Percentiles rank a stretch among this genome's conserved stretches.
These are phyloP conservation scores for Anethum foeniculum DNA, from an alignment of 140 eudicot species.

Conservation along the genomic window DNA sequence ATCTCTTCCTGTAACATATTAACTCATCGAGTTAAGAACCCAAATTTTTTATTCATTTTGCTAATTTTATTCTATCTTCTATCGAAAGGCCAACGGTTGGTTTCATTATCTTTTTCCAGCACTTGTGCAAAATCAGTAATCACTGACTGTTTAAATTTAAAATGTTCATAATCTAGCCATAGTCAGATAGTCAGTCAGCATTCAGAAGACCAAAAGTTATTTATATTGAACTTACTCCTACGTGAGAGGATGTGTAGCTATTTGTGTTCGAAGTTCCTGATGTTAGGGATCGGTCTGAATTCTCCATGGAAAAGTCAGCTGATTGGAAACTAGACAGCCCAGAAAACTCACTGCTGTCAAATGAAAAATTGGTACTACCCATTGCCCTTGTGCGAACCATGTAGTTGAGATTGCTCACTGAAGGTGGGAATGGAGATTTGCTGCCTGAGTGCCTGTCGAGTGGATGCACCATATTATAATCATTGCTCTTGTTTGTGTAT, in stretches of 20 bases:
- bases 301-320: conserved; percentile 24
- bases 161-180: not conserved
- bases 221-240: conserved; percentile 23
- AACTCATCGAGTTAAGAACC: not conserved
- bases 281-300: conserved; percentile 19
- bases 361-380: not conserved
- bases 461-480: conserved; percentile 1
- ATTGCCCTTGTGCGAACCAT: conserved; percentile 10
- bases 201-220: not conserved
- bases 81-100: not conserved
- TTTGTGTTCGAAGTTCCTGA: conserved; percentile 27
- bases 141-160: not conserved
- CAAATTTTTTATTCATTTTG: not conserved
- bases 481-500: conserved; percentile 15
- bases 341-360: conserved; percentile 23
- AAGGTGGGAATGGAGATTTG: conserved; percentile 8
- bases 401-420: conserved; percentile 13
- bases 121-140: not conserved
- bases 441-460: not conserved
- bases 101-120: no score
- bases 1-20: conserved; percentile 32
- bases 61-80: not conserved
- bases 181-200: not conserved
- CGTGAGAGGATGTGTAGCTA: conserved; percentile 28
- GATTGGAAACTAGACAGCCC: conserved; percentile 27